phyloP scores from a whole-genome alignment of 768 basidiomycete genomes.

The Mycena floridula region DNA sequence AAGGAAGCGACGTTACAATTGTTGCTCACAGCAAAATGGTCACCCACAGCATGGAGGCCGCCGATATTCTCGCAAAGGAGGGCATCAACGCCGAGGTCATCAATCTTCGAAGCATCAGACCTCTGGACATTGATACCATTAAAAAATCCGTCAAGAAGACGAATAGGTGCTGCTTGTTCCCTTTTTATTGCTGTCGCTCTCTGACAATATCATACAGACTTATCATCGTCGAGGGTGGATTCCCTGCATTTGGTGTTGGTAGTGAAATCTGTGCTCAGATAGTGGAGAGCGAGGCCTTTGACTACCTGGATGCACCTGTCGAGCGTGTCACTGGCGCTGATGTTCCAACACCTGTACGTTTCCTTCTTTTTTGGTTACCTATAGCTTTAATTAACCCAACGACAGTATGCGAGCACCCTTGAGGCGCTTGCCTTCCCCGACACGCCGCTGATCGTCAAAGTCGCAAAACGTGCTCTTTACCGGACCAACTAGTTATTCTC shows the following conservation, averaged over 20 bases:
- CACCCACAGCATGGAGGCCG: conserved; percentile 89
- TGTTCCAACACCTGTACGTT: conserved; percentile 88
- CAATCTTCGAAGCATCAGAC: conserved; percentile 93
- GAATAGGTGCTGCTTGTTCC: conserved; percentile 53
- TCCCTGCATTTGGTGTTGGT: conserved; percentile 97
- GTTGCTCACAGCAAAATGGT: conserved; percentile 99
- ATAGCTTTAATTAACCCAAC: conserved; percentile 5
- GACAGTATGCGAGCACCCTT: conserved; percentile 83
- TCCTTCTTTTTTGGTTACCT: conserved; percentile 2
- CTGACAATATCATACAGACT: conserved; percentile 44
- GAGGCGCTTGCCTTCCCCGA: conserved; percentile 94
- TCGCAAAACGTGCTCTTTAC: conserved; percentile 90
- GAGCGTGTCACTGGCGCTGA: conserved; percentile 98
- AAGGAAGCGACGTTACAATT: conserved; percentile 89
- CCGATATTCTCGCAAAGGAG: conserved; percentile 89
- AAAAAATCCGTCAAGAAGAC: conserved; percentile 98
- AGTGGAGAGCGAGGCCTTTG: conserved; percentile 94
- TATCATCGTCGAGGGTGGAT: conserved; percentile 94
- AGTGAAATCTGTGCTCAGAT: conserved; percentile 98
- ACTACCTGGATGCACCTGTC: conserved; percentile 97
- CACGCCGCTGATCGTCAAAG: conserved; percentile 85
- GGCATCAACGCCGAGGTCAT: conserved; percentile 97
- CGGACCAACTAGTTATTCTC: conserved; percentile 59
- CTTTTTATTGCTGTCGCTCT: background rate
- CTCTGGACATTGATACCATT: conserved; percentile 96